Evolutionary conservation across 306 rosid genomes (phyloP).

Genomic region (Cicer judaicum): DNA sequence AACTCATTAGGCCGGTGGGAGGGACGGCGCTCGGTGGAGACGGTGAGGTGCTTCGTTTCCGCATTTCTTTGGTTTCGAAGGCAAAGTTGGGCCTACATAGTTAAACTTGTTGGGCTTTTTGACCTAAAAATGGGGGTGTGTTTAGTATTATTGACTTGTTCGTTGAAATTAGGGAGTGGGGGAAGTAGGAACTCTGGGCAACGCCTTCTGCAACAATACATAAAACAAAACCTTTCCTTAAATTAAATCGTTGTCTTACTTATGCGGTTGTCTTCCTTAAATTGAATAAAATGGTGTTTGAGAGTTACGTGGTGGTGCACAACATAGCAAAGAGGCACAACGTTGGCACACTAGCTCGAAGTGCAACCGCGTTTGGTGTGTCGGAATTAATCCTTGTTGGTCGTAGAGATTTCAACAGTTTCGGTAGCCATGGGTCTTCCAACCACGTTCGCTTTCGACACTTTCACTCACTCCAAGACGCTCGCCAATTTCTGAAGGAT

Average conservation of each 20-base stretch:
- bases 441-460: conserved; percentile 88
- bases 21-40: no score
- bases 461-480: conserved; percentile 82
- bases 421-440: conserved; percentile 90
- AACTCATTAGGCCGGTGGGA: no score
- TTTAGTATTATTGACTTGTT: neutral
- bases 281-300: conserved; percentile 49
- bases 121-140: no score
- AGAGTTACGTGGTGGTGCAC: conserved; percentile 86
- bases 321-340: conserved; percentile 92
- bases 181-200: neutral
- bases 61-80: no score
- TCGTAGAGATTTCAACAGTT: conserved; percentile 86
- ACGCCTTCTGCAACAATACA: neutral
- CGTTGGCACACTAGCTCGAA: conserved; percentile 88
- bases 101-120: no score
- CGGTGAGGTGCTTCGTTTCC: no score
- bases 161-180: neutral
- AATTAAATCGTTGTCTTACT: neutral
- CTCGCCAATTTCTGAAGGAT: conserved; percentile 74
- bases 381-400: conserved; percentile 84
- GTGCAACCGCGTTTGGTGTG: conserved; percentile 92
- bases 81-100: no score
- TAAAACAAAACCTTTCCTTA: neutral
- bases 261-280: neutral